Evolutionary conservation across 2,329 filamentous ascomycete species (phyloP).

Genomic region (Arthrobotrys conoides): DNA sequence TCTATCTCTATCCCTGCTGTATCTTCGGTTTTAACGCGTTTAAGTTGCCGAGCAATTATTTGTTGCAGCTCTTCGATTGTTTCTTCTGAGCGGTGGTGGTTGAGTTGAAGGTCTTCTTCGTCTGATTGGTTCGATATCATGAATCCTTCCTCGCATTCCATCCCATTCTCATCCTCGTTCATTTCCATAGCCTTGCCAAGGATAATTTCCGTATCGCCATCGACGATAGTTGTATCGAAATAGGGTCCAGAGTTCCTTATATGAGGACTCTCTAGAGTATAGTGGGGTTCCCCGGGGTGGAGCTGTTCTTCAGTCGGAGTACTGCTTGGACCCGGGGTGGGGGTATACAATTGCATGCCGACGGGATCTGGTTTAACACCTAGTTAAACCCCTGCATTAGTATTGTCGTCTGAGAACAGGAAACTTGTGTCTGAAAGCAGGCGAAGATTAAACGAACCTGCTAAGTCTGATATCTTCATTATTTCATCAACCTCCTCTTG

Average conservation of each 20-base stretch:
- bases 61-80: constrained; percentile 7
- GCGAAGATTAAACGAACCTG: constrained; percentile 21
- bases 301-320: too few relatives aligned
- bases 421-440: too few relatives aligned
- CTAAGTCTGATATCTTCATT: background rate
- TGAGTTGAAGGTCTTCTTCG: background rate
- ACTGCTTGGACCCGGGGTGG: background rate
- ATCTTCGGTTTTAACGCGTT: background rate
- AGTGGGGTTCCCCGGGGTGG: too few relatives aligned
- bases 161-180: background rate
- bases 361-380: constrained; percentile 14
- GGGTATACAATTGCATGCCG: constrained; percentile 13
- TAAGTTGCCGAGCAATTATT: background rate
- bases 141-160: background rate
- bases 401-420: background rate
- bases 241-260: too few relatives aligned
- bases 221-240: background rate
- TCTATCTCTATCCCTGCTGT: background rate
- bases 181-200: background rate
- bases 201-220: background rate
- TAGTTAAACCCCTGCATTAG: background rate
- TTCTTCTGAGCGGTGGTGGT: background rate
- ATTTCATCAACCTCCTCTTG: constrained; percentile 21
- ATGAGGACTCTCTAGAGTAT: too few relatives aligned
- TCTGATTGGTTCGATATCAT: background rate